These are phyloP conservation scores for Chlamydomonas schloesseri DNA, from an alignment of 139 green algal species.

Conservation along the genomic window DNA sequence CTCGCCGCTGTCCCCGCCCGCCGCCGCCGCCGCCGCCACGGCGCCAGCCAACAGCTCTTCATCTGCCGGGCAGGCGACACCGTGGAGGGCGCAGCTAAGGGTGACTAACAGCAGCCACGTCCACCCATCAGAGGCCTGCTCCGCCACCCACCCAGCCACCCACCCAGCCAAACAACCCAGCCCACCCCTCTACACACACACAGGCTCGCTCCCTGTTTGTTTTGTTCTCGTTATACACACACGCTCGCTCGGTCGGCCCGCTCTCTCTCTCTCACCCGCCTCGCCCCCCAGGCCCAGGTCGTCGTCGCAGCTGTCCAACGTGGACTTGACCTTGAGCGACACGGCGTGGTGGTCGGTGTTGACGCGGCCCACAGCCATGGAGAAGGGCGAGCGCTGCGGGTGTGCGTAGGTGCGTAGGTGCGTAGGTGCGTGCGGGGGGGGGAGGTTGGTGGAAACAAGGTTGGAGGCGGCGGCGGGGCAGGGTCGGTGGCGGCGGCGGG, in stretches of 20 bases:
- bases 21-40: conserved; percentile 8
- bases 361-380: conserved; percentile 72
- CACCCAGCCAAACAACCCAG: no score
- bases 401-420: neutral
- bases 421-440: neutral
- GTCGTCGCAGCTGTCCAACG: conserved; percentile 57
- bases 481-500: no score
- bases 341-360: conserved; percentile 73
- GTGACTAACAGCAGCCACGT: no score
- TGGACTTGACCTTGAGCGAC: conserved; percentile 67
- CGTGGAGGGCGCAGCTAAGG: no score
- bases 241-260: no score
- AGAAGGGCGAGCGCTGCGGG: conserved; percentile 38
- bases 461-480: no score
- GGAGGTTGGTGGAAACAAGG: neutral
- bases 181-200: no score
- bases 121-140: no score
- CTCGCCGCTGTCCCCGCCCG: no score
- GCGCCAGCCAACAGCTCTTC: neutral
- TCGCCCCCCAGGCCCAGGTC: neutral
- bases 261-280: neutral
- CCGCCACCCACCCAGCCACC: no score
- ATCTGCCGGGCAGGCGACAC: neutral
- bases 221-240: no score
- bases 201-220: no score